phyloP scores from a whole-genome alignment of 208 protist genomes.

The Acanthamoeba castellanii region DNA sequence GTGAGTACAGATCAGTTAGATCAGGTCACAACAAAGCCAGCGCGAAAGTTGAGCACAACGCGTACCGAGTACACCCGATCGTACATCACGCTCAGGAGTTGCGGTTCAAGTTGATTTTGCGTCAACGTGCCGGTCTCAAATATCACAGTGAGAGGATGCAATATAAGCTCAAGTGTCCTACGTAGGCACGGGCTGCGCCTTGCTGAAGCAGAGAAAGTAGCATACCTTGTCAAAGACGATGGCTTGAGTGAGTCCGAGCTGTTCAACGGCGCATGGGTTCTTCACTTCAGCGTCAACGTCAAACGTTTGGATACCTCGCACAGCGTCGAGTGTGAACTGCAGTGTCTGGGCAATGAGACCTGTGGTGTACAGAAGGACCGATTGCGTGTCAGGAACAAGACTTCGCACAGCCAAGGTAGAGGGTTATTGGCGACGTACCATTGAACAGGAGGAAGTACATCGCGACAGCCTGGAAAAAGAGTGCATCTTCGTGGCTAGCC shows the following conservation, averaged over 20 bases:
- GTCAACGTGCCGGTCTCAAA: conserved; percentile 70
- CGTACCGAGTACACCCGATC: conserved; percentile 39
- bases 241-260: conserved; percentile 66
- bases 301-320: conserved; percentile 68
- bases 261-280: conserved; percentile 71
- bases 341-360: conserved; percentile 74
- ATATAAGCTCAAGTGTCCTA: background rate
- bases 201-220: background rate
- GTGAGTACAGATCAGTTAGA: background rate
- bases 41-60: background rate
- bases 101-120: conserved; percentile 69
- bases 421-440: background rate
- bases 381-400: background rate
- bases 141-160: background rate
- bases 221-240: conserved; percentile 74
- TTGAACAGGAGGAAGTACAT: conserved; percentile 76
- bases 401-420: background rate
- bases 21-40: background rate
- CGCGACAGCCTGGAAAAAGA: conserved; percentile 61
- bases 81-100: conserved; percentile 68
- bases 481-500: background rate
- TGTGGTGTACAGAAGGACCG: background rate
- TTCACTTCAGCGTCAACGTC: conserved; percentile 74
- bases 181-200: background rate
- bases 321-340: conserved; percentile 71